Evolutionary conservation across 2,329 filamentous ascomycete species (phyloP).

Genomic region (Aspergillus quadrilineatus): DNA sequence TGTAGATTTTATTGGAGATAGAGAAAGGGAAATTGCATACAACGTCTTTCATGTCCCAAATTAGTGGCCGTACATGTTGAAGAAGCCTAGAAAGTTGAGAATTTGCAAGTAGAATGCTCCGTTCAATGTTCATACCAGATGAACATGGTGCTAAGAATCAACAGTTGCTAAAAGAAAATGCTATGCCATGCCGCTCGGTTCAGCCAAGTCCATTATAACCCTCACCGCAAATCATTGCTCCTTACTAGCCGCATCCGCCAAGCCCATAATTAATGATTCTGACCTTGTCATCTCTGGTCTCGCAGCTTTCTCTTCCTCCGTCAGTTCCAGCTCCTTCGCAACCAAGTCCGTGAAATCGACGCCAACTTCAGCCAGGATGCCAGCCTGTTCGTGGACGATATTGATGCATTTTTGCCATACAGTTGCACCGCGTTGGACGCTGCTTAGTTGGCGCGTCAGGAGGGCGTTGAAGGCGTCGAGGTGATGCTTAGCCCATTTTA

Average conservation of each 20-base stretch:
- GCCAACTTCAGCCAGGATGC: constrained; percentile 77
- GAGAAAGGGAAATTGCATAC: not conserved
- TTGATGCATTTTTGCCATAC: constrained; percentile 83
- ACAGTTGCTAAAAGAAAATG: not conserved
- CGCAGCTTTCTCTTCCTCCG: constrained; percentile 22
- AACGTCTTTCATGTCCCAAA: not conserved
- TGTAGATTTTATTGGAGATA: not conserved
- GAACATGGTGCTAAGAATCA: not conserved
- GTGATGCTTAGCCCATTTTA: constrained; percentile 97
- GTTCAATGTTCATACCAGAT: not conserved
- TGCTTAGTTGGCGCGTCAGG: constrained; percentile 79
- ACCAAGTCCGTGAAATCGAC: constrained; percentile 86
- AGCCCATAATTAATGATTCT: constrained; percentile 23
- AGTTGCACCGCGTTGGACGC: constrained; percentile 71
- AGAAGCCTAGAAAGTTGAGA: not conserved
- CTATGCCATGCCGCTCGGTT: not conserved
- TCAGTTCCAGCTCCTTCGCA: constrained; percentile 52
- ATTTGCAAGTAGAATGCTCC: not conserved
- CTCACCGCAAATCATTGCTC: not conserved
- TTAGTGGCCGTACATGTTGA: not conserved
- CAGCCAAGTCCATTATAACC: not conserved
- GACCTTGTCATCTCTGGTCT: constrained; percentile 27
- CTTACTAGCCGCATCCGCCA: constrained; percentile 19
- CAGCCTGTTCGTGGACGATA: constrained; percentile 75
- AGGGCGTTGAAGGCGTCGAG: constrained; percentile 87